A percentile compares a stretch with the other conserved stretches of the same genome.
These are phyloP conservation scores for Abrus precatorius DNA, from an alignment of 306 rosid genomes.

Conservation along the genomic window DNA sequence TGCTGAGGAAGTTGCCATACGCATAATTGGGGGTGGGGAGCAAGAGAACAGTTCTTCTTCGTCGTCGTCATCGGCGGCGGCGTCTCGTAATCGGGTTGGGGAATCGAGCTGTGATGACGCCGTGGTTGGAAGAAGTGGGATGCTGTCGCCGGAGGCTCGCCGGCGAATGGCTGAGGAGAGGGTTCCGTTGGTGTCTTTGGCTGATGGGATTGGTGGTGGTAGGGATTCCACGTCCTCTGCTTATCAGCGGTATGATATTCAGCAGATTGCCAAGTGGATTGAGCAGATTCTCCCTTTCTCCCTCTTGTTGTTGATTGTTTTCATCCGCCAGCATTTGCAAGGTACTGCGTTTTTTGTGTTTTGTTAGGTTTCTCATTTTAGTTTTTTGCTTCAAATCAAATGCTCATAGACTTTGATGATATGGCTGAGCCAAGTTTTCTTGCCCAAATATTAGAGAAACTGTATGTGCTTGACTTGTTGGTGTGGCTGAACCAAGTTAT, in stretches of 20 bases:
- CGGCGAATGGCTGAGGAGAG: conserved; percentile 55
- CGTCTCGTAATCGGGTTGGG: conserved; percentile 45
- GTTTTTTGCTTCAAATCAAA: conserved; percentile 9
- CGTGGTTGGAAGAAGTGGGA: conserved; percentile 33
- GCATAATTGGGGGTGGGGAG: conserved; percentile 66
- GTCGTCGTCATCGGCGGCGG: conserved; percentile 25
- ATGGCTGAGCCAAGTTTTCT: neutral
- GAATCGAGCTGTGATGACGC: conserved; percentile 51
- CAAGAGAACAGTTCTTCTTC: conserved; percentile 43
- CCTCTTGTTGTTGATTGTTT: conserved; percentile 73
- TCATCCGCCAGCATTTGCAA: conserved; percentile 91
- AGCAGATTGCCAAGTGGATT: conserved; percentile 75
- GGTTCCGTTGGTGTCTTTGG: conserved; percentile 57
- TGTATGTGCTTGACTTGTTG: conserved; percentile 26
- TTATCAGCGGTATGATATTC: conserved; percentile 69
- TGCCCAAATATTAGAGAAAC: neutral
- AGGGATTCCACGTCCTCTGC: conserved; percentile 24
- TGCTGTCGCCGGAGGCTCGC: conserved; percentile 41
- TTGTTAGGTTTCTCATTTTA: neutral
- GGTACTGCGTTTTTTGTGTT: conserved; percentile 54
- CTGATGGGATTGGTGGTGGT: conserved; percentile 21
- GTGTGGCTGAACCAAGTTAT: neutral
- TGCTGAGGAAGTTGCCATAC: conserved; percentile 69
- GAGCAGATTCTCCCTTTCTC: conserved; percentile 92
- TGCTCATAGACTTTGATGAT: conserved; percentile 25